Conservation (phyloP, 768 basidiomycete genomes). For the Steccherinum ochraceum region DNA sequence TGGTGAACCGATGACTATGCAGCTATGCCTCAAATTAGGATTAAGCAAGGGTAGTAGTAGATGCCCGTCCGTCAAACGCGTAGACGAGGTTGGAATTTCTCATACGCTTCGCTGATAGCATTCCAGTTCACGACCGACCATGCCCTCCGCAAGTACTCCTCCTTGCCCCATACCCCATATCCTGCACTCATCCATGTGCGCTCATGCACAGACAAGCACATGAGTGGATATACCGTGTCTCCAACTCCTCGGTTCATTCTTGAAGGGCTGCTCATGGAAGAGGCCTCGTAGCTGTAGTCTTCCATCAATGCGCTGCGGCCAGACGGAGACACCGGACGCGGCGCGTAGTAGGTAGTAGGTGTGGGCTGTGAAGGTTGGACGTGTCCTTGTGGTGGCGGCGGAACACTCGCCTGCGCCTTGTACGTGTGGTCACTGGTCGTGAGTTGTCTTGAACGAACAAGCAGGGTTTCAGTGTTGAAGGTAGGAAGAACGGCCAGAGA, state of each 20-base stretch:
- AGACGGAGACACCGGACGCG: not conserved
- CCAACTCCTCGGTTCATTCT: conserved; percentile 6
- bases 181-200: conserved; percentile 83
- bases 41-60: too few species aligned
- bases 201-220: conserved; percentile 76
- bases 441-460: conserved; percentile 38
- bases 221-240: conserved; percentile 55
- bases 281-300: not conserved
- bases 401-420: too few species aligned
- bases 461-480: conserved; percentile 83
- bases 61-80: too few species aligned
- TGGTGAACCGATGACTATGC: too few species aligned
- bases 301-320: not conserved
- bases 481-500: conserved; percentile 75
- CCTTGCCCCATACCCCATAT: conserved; percentile 89
- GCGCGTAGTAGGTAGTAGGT: not conserved
- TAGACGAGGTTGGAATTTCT: too few species aligned
- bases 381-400: too few species aligned
- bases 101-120: conserved; percentile 32
- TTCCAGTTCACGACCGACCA: conserved; percentile 82
- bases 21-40: too few species aligned
- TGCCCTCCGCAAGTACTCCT: conserved; percentile 77
- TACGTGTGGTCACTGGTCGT: too few species aligned
- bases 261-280: not conserved
- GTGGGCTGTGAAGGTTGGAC: not conserved